phyloP scores from a whole-genome alignment of 2,329 filamentous ascomycete genomes.

The Chaetomium globosum region DNA sequence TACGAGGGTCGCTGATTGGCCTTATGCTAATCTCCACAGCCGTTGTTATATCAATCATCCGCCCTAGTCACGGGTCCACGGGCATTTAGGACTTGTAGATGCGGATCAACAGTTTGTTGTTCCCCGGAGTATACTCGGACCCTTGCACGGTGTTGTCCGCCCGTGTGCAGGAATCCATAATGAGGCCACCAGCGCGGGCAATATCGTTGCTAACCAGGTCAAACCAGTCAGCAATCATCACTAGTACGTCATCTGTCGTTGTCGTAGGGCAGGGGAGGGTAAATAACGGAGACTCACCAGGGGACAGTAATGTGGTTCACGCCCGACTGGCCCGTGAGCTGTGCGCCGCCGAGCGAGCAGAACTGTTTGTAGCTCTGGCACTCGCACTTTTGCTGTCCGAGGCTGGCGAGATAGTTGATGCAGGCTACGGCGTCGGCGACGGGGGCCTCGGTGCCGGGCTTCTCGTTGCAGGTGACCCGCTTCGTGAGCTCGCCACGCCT shows the following conservation, averaged over 20 bases:
- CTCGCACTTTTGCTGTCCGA: not conserved
- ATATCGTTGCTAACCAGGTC: not conserved
- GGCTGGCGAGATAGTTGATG: conserved; percentile 4
- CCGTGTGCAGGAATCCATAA: conserved; percentile 4
- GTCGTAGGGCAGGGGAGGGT: no score
- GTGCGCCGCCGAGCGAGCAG: not conserved
- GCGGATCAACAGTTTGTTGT: not conserved
- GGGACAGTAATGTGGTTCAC: not conserved
- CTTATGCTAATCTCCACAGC: not conserved
- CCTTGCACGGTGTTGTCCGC: conserved; percentile 2
- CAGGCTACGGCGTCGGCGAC: not conserved
- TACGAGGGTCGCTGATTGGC: not conserved
- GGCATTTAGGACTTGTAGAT: not conserved
- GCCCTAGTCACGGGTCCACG: not conserved
- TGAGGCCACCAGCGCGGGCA: conserved; percentile 3
- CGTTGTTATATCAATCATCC: not conserved
- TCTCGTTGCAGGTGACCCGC: not conserved
- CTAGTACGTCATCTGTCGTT: no score
- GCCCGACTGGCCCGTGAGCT: not conserved
- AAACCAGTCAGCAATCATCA: not conserved
- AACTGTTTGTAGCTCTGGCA: not conserved
- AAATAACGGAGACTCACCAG: not conserved
- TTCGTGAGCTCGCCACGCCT: not conserved
- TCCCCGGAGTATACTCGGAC: not conserved
- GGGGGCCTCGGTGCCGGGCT: not conserved